phyloP scores from a whole-genome alignment of 139 green algal genomes.

The Chlorella vulgaris region DNA sequence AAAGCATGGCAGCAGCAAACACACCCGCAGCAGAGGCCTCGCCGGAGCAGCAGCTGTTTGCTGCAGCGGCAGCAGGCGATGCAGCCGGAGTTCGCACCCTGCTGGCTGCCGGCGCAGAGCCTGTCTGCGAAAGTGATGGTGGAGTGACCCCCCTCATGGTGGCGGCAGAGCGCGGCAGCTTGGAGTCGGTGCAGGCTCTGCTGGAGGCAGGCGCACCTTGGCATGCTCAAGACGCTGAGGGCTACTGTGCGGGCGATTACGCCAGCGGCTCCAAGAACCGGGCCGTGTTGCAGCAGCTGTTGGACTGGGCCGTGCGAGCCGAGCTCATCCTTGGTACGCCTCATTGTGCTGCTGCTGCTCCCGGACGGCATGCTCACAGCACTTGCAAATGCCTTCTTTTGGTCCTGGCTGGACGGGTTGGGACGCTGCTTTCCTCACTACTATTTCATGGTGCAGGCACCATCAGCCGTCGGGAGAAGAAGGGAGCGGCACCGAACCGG shows the following conservation, averaged over 20 bases:
- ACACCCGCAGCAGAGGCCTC: neutral
- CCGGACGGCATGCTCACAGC: no score
- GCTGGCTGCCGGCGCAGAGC: constrained; percentile 53
- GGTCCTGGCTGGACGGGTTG: no score
- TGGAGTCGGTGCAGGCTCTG: constrained; percentile 24
- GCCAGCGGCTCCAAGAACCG: constrained; percentile 20
- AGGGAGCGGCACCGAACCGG: constrained; percentile 2
- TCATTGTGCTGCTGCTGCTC: no score
- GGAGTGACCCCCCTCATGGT: constrained; percentile 52
- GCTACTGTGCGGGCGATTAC: constrained; percentile 47
- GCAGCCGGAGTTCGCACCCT: constrained; percentile 39
- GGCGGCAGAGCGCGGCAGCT: constrained; percentile 40
- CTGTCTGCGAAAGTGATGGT: constrained; percentile 15
- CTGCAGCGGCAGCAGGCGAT: constrained; percentile 35
- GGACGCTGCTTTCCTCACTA: no score
- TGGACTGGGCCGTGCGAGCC: constrained; percentile 42
- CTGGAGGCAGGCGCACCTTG: constrained; percentile 47
- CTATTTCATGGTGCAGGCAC: no score
- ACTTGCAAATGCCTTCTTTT: no score
- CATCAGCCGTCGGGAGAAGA: constrained; percentile 28
- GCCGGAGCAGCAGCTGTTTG: constrained; percentile 21
- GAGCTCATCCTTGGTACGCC: constrained; percentile 48
- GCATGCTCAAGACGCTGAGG: constrained; percentile 34
- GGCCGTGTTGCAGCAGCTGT: constrained; percentile 31
- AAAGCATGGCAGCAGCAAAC: neutral